A percentile compares a stretch with the other conserved stretches of the same genome.
phyloP scores from a whole-genome alignment of 305 asterid genomes.

The Salvia sclarea region DNA sequence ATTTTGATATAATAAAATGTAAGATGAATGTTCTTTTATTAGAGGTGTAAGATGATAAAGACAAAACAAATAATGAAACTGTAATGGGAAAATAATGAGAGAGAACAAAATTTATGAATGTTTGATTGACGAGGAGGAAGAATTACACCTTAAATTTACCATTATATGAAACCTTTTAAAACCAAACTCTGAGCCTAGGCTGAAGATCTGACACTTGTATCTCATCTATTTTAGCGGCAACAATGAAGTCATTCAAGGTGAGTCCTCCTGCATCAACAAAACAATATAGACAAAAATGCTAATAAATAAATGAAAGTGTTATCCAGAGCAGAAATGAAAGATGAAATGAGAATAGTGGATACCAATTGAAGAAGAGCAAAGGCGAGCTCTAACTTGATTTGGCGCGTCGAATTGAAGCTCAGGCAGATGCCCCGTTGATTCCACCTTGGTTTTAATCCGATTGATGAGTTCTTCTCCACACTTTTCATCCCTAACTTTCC shows the following conservation, averaged over 20 bases:
- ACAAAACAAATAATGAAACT: too few species aligned
- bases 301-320: too few species aligned
- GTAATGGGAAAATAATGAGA: too few species aligned
- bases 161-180: conserved; percentile 31
- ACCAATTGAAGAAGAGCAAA: conserved; percentile 77
- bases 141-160: background rate
- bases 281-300: background rate
- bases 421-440: conserved; percentile 65
- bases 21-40: too few species aligned
- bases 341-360: background rate
- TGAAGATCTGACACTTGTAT: conserved; percentile 77
- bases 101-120: too few species aligned
- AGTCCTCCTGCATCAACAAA: conserved; percentile 68
- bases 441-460: conserved; percentile 55
- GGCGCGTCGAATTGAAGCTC: conserved; percentile 57
- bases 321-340: background rate
- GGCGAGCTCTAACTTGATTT: conserved; percentile 65
- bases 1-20: too few species aligned
- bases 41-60: too few species aligned
- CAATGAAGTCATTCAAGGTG: conserved; percentile 85
- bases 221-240: conserved; percentile 83
- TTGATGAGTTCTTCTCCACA: conserved; percentile 71
- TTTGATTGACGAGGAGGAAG: too few species aligned
- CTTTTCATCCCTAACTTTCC: conserved; percentile 76
- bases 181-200: conserved; percentile 86